A percentile compares a stretch with the other conserved stretches of the same genome.
Evolutionary conservation across 805 yeast species (phyloP).

Genomic region (Wickerhamomyces ciferrii): DNA sequence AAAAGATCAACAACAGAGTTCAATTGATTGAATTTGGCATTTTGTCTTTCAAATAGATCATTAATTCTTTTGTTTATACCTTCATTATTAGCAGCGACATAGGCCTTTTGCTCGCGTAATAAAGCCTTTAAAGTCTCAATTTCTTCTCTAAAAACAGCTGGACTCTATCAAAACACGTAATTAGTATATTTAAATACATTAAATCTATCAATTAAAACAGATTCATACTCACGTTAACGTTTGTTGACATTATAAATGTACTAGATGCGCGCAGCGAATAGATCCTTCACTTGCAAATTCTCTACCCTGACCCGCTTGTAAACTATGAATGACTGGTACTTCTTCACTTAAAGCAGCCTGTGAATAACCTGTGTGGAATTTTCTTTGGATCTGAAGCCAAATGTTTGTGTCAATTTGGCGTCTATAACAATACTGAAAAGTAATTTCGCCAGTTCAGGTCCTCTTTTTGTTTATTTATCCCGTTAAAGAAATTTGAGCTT

Average conservation of each 20-base stretch:
- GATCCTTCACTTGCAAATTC: not conserved
- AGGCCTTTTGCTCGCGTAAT: not conserved
- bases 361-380: too few species aligned
- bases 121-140: not conserved
- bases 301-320: not conserved
- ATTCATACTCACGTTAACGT: not conserved
- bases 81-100: constrained; percentile 8
- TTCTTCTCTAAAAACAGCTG: not conserved
- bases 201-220: not conserved
- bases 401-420: not conserved
- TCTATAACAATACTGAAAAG: not conserved
- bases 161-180: not conserved
- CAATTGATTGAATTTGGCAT: constrained; percentile 15
- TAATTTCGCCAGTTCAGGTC: not conserved
- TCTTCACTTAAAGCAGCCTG: not conserved
- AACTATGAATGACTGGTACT: not conserved
- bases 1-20: constrained; percentile 17
- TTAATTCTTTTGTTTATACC: constrained; percentile 15
- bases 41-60: constrained; percentile 18
- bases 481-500: not conserved
- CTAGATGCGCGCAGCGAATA: not conserved
- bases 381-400: not conserved
- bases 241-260: not conserved
- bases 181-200: not conserved
- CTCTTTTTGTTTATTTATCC: not conserved